phyloP scores from a whole-genome alignment of 441 rosid genomes.

The Adansonia rubrostipa region DNA sequence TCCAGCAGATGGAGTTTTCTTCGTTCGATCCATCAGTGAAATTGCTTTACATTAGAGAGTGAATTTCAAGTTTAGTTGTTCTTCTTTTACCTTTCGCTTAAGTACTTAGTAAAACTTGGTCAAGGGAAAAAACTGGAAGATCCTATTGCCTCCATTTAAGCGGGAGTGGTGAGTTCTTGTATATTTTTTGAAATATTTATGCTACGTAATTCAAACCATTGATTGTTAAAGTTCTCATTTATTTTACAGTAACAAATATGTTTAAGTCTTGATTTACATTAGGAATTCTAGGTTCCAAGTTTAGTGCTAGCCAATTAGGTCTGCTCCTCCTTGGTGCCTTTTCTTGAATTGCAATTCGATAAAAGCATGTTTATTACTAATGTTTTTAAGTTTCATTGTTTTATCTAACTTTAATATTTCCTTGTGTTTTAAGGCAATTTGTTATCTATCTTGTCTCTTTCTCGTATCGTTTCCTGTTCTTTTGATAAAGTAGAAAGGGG shows the following conservation, averaged over 20 bases:
- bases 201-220: not conserved
- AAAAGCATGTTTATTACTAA: not conserved
- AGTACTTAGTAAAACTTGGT: slow-evolving; percentile 23
- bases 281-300: not conserved
- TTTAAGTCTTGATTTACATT: not conserved
- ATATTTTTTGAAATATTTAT: not conserved
- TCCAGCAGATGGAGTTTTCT: slow-evolving; percentile 91
- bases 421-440: not conserved
- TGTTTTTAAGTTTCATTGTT: not conserved
- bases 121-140: slow-evolving; percentile 69
- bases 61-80: slow-evolving; percentile 59
- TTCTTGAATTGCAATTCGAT: not conserved
- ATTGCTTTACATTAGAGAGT: slow-evolving; percentile 76
- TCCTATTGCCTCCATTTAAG: slow-evolving; percentile 88
- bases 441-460: not conserved
- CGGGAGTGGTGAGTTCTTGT: slow-evolving; percentile 74
- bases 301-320: not conserved
- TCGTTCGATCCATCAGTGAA: slow-evolving; percentile 70
- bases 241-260: not conserved
- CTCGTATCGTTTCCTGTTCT: not conserved
- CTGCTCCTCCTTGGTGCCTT: not conserved
- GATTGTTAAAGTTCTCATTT: not conserved
- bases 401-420: not conserved
- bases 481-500: not conserved
- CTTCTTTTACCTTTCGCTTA: not conserved